A percentile compares a stretch with the other conserved stretches of the same genome.
Evolutionary conservation across 2,329 filamentous ascomycete genomes (phyloP).

Genomic region (Trichophyton schoenleinii): DNA sequence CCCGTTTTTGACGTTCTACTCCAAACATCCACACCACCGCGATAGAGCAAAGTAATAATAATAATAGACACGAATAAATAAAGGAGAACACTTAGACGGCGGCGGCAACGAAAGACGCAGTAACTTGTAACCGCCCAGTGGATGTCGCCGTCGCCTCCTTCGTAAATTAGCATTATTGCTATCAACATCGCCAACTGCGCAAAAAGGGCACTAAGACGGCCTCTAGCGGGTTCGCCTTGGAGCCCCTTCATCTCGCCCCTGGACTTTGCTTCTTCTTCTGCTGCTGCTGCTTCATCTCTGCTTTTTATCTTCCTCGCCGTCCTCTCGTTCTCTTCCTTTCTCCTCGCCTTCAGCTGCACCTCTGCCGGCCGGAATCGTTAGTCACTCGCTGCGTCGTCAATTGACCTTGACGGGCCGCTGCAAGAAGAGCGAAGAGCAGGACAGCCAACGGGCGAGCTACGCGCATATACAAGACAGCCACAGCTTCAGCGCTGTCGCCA

Average conservation of each 20-base stretch:
- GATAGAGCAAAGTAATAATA: neutral
- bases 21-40: neutral
- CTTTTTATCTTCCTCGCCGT: neutral
- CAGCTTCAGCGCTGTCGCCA: too few relatives aligned
- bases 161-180: neutral
- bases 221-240: neutral
- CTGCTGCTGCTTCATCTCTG: neutral
- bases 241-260: conserved; percentile 2
- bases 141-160: neutral
- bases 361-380: neutral
- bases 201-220: neutral
- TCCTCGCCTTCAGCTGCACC: neutral
- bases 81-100: neutral
- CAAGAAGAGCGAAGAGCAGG: neutral
- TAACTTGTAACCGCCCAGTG: neutral
- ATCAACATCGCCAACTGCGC: too few relatives aligned
- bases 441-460: neutral
- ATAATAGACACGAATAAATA: neutral
- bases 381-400: neutral
- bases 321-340: neutral
- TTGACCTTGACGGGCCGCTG: neutral
- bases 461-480: too few relatives aligned
- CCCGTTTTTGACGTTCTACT: neutral
- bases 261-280: neutral
- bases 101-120: neutral